These are phyloP conservation scores for Eimeria acervulina DNA, from an alignment of 169 alveolate species.

Conservation along the genomic window DNA sequence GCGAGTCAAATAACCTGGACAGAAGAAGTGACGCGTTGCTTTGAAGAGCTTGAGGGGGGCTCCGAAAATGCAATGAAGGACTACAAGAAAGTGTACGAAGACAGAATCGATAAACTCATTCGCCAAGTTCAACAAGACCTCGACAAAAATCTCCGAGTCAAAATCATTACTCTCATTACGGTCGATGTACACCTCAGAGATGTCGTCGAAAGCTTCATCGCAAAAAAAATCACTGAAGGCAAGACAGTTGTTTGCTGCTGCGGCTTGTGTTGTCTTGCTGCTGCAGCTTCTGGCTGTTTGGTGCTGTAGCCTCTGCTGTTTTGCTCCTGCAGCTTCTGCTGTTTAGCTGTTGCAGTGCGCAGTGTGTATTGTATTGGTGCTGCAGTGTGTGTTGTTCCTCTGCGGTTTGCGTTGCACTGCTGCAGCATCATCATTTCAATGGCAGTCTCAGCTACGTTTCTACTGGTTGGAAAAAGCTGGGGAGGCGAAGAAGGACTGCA, in stretches of 20 bases:
- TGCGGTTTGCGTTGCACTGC: not conserved
- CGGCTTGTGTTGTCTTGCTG: constrained; percentile 83
- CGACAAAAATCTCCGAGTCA: constrained; percentile 85
- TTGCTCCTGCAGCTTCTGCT: constrained; percentile 85
- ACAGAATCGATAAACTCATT: constrained; percentile 96
- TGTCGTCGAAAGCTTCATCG: constrained; percentile 95
- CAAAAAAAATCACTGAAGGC: constrained; percentile 92
- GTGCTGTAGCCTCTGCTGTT: no score
- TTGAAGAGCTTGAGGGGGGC: constrained; percentile 97
- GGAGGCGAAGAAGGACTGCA: constrained; percentile 91
- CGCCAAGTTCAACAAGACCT: constrained; percentile 94
- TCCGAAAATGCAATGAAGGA: constrained; percentile 98
- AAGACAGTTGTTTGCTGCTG: constrained; percentile 89
- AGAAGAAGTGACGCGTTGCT: constrained; percentile 96
- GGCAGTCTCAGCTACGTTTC: constrained; percentile 98
- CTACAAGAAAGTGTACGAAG: constrained; percentile 93
- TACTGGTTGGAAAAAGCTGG: constrained; percentile 88
- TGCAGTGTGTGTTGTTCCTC: no score
- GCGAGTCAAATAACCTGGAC: constrained; percentile 97
- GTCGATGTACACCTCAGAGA: constrained; percentile 98
- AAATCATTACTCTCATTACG: constrained; percentile 96
- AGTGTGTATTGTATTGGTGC: no score
- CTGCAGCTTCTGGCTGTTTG: no score
- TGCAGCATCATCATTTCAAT: constrained; percentile 92
- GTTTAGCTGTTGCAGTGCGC: no score